phyloP scores from a whole-genome alignment of 139 green algal species.

The Chlorella vulgaris region DNA sequence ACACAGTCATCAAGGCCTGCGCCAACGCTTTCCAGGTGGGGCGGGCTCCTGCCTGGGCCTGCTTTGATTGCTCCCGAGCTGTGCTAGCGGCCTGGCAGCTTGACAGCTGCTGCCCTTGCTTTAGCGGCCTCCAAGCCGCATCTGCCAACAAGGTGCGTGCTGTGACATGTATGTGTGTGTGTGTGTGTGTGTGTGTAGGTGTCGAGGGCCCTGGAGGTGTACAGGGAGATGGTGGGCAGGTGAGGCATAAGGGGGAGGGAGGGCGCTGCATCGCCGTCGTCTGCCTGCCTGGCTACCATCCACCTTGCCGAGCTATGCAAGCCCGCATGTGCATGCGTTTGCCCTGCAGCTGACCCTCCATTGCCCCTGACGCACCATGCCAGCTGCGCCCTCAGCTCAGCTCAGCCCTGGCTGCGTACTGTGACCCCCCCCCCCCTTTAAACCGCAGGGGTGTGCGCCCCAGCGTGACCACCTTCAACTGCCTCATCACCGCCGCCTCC shows the following conservation, averaged over 20 bases:
- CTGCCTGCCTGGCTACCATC: too few species aligned
- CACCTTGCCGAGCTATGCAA: too few species aligned
- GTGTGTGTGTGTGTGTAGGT: too few species aligned
- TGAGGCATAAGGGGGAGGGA: not conserved
- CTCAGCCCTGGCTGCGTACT: not conserved
- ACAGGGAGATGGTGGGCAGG: slow-evolving; percentile 58
- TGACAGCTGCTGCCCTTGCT: too few species aligned
- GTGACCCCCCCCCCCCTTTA: not conserved
- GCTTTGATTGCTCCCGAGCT: too few species aligned
- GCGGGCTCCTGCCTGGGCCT: slow-evolving; percentile 8
- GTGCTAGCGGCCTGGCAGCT: too few species aligned
- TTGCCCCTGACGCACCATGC: not conserved
- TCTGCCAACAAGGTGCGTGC: too few species aligned
- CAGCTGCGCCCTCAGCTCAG: not conserved
- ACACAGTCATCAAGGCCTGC: slow-evolving; percentile 86
- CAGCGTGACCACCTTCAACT: slow-evolving; percentile 73
- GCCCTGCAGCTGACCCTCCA: too few species aligned
- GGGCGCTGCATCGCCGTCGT: too few species aligned
- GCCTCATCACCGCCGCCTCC: slow-evolving; percentile 61
- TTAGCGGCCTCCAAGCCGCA: not conserved
- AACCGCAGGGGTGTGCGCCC: slow-evolving; percentile 59
- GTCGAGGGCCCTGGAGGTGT: slow-evolving; percentile 39
- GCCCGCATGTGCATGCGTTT: not conserved
- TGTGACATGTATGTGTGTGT: too few species aligned
- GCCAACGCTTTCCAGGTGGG: slow-evolving; percentile 72